A percentile compares a stretch with the other conserved stretches of the same genome.
phyloP scores from a whole-genome alignment of 2,329 filamentous ascomycete species.

The Colletotrichum aenigma region DNA sequence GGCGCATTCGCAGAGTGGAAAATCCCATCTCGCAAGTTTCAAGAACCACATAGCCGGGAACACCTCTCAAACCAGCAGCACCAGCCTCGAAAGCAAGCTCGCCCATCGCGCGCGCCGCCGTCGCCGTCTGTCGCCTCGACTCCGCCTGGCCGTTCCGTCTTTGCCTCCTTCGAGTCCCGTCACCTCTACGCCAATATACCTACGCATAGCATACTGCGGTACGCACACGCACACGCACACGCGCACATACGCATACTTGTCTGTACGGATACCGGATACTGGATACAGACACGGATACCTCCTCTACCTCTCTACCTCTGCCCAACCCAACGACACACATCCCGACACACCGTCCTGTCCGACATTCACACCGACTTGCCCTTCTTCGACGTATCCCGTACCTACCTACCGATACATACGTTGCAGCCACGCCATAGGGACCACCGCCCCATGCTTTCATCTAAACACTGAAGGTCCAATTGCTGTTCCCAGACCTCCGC shows the following conservation, averaged over 20 bases:
- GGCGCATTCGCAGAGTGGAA: slow-evolving; percentile 11
- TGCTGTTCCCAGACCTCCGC: not conserved
- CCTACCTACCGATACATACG: not conserved
- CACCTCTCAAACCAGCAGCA: slow-evolving; percentile 8
- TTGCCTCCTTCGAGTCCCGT: not conserved
- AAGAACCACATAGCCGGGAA: slow-evolving; percentile 22
- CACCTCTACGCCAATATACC: not conserved
- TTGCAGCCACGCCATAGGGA: not conserved
- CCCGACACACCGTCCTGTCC: slow-evolving; percentile 8
- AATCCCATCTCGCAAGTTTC: slow-evolving; percentile 18
- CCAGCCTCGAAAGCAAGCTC: not conserved
- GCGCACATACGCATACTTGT: not conserved
- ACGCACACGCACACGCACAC: not conserved
- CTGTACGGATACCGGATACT: not conserved
- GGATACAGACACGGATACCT: not conserved
- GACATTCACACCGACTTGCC: slow-evolving; percentile 18
- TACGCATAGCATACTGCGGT: not conserved
- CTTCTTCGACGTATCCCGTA: not conserved
- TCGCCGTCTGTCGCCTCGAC: not conserved
- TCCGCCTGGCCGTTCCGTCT: not conserved
- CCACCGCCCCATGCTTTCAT: slow-evolving; percentile 17
- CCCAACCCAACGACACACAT: not conserved
- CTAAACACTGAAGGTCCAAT: slow-evolving; percentile 14
- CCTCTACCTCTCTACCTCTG: not conserved
- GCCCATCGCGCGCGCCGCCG: slow-evolving; percentile 1